Base-by-base conservation (phyloP, 805 yeast genomes). In the Ogataea minuta region DNA sequence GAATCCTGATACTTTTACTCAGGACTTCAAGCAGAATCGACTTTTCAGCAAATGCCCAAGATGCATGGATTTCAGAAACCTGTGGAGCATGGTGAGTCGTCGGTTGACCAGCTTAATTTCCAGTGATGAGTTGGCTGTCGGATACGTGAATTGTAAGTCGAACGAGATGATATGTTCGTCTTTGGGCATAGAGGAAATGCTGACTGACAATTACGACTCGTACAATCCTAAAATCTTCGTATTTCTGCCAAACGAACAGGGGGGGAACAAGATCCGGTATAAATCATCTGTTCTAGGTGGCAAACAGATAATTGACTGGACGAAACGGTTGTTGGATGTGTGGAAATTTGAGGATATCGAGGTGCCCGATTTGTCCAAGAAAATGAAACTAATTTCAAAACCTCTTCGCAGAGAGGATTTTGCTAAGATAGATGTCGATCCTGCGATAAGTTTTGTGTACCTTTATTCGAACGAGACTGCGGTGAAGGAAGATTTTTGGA, bases 51-150 rank as follows among this genome's bases (percentile, higher is more conserved):
- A 53, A 7, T 78, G 83, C 51, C 66, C 67, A 12, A 70, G 71
- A 34, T 77, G 86, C 48, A 49, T 66, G 29, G 74, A 71, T 11
- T 70, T 74, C 44, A 72, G 75, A 44, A 70, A 71, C 44, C 50
- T 67, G 1, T 85, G 91, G 93, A 73, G 71, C 35, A 60, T 70
- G 23, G 56, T 80, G 4, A 71, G 82, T 6, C 76, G 76, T 48
- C 71, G 68, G 19, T 55, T 83, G 6, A 44, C 36, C 5, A 26
- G 24, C 9, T 28, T 45, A 9, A 16, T 49, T 3, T 16, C 31
- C 9, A 31, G 42, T 3, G 43, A 48, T 5, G 46, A 49, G 16
- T n/a, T 60, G 2, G 35, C 46, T 3, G 25, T 60, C 0, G 83
- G 76, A 4, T 87, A 78, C 56, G 64, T 83, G 47, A 79, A 77